These are phyloP conservation scores for Tolypocladium tundrense DNA, from an alignment of 2,329 filamentous ascomycete genomes.

Conservation along the genomic window DNA sequence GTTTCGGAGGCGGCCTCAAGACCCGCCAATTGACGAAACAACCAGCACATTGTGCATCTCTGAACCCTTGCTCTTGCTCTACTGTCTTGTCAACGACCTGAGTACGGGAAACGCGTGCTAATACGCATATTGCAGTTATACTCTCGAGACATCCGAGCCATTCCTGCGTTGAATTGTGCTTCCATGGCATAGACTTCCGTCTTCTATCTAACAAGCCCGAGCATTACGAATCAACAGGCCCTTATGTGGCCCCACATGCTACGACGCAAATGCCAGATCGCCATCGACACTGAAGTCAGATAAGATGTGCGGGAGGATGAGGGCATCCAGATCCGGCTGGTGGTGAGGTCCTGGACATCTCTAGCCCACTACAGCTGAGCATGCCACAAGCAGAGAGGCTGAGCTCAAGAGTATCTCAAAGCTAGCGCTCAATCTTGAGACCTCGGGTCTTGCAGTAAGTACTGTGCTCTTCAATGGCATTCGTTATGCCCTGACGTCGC, in stretches of 20 bases:
- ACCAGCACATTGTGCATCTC: constrained; percentile 65
- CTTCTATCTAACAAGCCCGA: background rate
- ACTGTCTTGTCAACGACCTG: constrained; percentile 1
- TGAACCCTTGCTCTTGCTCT: constrained; percentile 33
- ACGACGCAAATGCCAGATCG: background rate
- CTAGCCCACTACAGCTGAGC: background rate
- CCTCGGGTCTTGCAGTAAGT: background rate
- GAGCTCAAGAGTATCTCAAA: background rate
- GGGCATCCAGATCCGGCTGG: background rate
- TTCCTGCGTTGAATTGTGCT: background rate
- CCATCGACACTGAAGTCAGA: background rate
- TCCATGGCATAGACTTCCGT: background rate
- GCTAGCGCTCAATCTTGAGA: background rate
- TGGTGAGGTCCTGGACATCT: background rate
- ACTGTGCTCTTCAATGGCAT: background rate
- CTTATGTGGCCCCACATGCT: background rate
- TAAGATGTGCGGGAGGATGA: background rate
- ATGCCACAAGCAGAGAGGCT: background rate
- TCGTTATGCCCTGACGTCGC: background rate
- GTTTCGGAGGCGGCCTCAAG: constrained; percentile 90
- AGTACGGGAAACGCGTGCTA: background rate
- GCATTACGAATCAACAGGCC: background rate
- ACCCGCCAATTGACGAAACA: constrained; percentile 73
- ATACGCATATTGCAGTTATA: background rate
- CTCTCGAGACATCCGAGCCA: background rate